A percentile compares a stretch with the other conserved stretches of the same genome.
Conservation (phyloP, 768 basidiomycete genomes). For the Leccinum subtestaceum region DNA sequence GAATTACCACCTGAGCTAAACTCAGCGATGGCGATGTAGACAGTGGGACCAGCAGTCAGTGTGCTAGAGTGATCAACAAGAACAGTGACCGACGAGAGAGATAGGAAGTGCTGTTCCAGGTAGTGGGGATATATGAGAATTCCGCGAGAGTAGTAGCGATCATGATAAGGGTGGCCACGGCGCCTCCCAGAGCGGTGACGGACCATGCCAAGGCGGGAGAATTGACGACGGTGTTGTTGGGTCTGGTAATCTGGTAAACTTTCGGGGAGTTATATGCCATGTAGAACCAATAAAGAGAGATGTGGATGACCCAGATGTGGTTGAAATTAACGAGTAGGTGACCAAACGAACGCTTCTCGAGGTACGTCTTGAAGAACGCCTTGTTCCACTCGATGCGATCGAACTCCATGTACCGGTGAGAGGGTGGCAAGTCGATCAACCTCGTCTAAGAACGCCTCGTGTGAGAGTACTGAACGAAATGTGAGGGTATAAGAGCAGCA, state of each 20-base stretch:
- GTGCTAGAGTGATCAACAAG: slow-evolving; percentile 82
- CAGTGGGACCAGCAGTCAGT: slow-evolving; percentile 87
- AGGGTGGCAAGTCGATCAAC: slow-evolving; percentile 85
- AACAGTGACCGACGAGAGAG: slow-evolving; percentile 89
- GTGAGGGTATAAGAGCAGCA: not conserved
- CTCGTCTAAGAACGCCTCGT: slow-evolving; percentile 54
- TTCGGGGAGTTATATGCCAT: slow-evolving; percentile 91
- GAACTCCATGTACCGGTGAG: slow-evolving; percentile 95
- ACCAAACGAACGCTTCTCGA: slow-evolving; percentile 94
- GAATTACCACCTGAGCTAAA: slow-evolving; percentile 50
- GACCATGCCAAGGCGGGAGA: slow-evolving; percentile 88
- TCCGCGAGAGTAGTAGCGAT: slow-evolving; percentile 90
- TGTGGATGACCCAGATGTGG: slow-evolving; percentile 97
- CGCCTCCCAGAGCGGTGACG: slow-evolving; percentile 90
- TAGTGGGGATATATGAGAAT: slow-evolving; percentile 96
- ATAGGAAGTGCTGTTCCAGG: slow-evolving; percentile 98
- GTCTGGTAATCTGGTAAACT: slow-evolving; percentile 58
- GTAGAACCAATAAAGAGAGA: slow-evolving; percentile 94
- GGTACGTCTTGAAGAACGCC: slow-evolving; percentile 99
- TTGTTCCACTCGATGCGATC: slow-evolving; percentile 95
- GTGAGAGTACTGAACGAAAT: slow-evolving; percentile 1
- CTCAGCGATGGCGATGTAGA: slow-evolving; percentile 91
- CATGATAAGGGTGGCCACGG: slow-evolving; percentile 96
- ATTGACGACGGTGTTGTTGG: slow-evolving; percentile 43
- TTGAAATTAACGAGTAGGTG: slow-evolving; percentile 99